phyloP scores from a whole-genome alignment of 2,329 filamentous ascomycete species.

The Hypoxylon sp. region DNA sequence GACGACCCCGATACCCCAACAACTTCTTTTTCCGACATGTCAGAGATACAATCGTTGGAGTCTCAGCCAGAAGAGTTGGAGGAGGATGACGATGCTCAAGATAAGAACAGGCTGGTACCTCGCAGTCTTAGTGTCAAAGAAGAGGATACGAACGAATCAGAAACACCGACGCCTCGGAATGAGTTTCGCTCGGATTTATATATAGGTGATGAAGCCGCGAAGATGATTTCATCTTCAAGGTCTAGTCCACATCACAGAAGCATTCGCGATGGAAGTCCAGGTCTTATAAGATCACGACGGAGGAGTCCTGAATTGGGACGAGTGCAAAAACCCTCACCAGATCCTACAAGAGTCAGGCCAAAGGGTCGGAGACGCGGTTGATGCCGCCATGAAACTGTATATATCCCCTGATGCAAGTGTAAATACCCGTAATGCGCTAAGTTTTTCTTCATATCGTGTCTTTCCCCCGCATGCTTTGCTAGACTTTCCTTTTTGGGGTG shows the following conservation, averaged over 20 bases:
- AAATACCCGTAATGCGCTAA: slow-evolving; percentile 47
- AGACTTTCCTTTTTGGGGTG: slow-evolving; percentile 26
- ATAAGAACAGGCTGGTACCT: slow-evolving; percentile 45
- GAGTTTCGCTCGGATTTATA: slow-evolving; percentile 56
- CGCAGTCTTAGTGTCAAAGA: slow-evolving; percentile 51
- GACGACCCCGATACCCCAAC: slow-evolving; percentile 62
- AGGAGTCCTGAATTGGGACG: slow-evolving; percentile 65
- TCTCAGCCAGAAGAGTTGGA: slow-evolving; percentile 53
- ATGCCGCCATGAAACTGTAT: slow-evolving; percentile 52
- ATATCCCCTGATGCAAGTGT: slow-evolving; percentile 54
- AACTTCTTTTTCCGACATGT: slow-evolving; percentile 63
- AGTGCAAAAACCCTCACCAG: slow-evolving; percentile 64
- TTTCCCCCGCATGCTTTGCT: slow-evolving; percentile 24
- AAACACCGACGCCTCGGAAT: slow-evolving; percentile 62
- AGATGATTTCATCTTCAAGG: slow-evolving; percentile 49
- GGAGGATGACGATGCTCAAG: slow-evolving; percentile 53
- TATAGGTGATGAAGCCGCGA: slow-evolving; percentile 40
- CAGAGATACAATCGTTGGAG: slow-evolving; percentile 58
- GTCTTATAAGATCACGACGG: slow-evolving; percentile 56
- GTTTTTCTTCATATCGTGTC: slow-evolving; percentile 24
- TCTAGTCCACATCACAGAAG: slow-evolving; percentile 46
- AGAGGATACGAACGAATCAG: slow-evolving; percentile 58
- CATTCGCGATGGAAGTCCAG: slow-evolving; percentile 55
- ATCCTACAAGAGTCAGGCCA: slow-evolving; percentile 59
- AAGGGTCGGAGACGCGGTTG: slow-evolving; percentile 60